Conservation (phyloP, 306 rosid species). For the Vigna unguiculata region DNA sequence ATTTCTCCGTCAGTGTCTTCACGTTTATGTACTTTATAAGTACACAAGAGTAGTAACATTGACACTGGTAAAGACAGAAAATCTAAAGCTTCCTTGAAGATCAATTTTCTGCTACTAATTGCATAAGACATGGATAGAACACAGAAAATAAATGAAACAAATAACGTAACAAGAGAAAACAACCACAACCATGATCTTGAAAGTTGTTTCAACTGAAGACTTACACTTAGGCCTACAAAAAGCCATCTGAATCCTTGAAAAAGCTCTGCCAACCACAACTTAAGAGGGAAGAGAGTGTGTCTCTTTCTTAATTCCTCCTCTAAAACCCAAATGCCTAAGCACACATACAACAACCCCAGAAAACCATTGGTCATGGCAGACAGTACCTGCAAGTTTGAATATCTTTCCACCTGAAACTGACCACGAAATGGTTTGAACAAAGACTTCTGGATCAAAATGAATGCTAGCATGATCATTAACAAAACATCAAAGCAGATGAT, state of each 20-base stretch:
- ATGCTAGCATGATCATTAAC: constrained; percentile 53
- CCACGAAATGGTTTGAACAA: constrained; percentile 37
- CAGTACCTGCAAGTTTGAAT: constrained; percentile 44
- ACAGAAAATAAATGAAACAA: constrained; percentile 44
- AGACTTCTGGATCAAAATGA: constrained; percentile 51
- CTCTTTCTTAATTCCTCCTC: constrained; percentile 55
- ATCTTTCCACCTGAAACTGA: constrained; percentile 24
- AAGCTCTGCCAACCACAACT: constrained; percentile 48
- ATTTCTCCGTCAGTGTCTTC: constrained; percentile 43
- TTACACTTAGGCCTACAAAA: constrained; percentile 50
- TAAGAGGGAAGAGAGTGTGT: constrained; percentile 52
- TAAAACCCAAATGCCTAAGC: constrained; percentile 56
- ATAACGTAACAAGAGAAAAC: constrained; percentile 45
- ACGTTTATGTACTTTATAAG: constrained; percentile 33
- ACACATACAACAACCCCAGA: constrained; percentile 55
- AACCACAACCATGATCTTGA: constrained; percentile 46
- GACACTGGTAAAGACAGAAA: constrained; percentile 37
- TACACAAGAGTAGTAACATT: constrained; percentile 43
- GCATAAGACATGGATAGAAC: constrained; percentile 31
- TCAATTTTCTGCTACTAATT: constrained; percentile 30
- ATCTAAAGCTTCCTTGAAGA: constrained; percentile 43
- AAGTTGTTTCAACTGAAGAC: constrained; percentile 49
- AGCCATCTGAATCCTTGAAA: constrained; percentile 60
- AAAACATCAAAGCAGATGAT: constrained; percentile 52
- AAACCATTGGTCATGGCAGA: constrained; percentile 53